These are phyloP conservation scores for Phoma sp. DNA, from an alignment of 2,329 filamentous ascomycete species.

Conservation along the genomic window DNA sequence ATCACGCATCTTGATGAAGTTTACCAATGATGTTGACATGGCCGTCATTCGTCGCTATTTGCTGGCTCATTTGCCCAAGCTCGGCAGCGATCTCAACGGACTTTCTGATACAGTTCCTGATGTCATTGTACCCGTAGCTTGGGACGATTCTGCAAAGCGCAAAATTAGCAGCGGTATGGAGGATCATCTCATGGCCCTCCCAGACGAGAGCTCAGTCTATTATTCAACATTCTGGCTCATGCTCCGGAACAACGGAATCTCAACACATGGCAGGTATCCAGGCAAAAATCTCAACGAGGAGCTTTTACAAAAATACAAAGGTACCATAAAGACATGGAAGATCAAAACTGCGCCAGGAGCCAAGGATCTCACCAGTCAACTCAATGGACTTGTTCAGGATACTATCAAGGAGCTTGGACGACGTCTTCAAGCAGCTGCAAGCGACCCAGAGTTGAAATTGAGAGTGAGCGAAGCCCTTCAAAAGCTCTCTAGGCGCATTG, in stretches of 20 bases:
- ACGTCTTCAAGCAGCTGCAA: background rate
- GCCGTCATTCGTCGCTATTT: slow-evolving; percentile 2
- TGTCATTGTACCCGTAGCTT: background rate
- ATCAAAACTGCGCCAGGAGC: background rate
- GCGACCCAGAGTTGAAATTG: background rate
- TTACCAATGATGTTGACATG: slow-evolving; percentile 8
- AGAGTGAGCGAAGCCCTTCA: background rate
- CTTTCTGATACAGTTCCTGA: background rate
- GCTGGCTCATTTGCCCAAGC: background rate
- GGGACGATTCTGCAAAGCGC: background rate
- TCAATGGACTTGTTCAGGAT: background rate
- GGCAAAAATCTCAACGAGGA: slow-evolving; percentile 1
- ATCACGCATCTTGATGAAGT: background rate
- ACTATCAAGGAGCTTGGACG: background rate
- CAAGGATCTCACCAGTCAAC: background rate
- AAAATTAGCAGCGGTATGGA: background rate
- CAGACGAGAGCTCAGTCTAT: no score
- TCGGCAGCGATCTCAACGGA: background rate
- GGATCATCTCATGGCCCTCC: background rate
- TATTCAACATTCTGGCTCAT: slow-evolving; percentile 1
- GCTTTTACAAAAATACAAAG: background rate
- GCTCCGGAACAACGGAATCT: slow-evolving; percentile 3
- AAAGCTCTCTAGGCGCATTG: background rate
- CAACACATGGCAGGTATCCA: background rate
- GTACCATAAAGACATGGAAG: background rate